Evolutionary conservation across 1,284 basidiomycete species (phyloP).

Genomic region (Ustilago shanxiensis): DNA sequence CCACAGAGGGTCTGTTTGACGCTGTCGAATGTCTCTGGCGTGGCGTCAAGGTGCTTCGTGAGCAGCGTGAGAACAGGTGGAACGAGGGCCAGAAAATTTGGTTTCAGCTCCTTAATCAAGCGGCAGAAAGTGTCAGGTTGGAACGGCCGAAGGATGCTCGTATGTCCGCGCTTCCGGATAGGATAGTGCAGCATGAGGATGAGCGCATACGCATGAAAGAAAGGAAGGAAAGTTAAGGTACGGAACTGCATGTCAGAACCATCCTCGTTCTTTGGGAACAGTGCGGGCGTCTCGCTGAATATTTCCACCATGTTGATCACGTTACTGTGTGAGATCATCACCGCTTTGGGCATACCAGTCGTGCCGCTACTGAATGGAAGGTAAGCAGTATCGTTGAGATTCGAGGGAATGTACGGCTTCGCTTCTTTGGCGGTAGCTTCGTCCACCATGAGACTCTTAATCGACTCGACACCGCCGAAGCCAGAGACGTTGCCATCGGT

Average conservation of each 20-base stretch:
- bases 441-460: slow-evolving; percentile 19
- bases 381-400: slow-evolving; percentile 30
- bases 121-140: slow-evolving; percentile 34
- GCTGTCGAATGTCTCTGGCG: slow-evolving; percentile 18
- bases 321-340: slow-evolving; percentile 50
- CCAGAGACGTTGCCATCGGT: slow-evolving; percentile 15
- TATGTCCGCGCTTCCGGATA: slow-evolving; percentile 21
- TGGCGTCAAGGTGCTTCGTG: slow-evolving; percentile 25
- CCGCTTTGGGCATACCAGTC: slow-evolving; percentile 49
- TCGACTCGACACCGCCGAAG: slow-evolving; percentile 24
- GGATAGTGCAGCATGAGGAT: slow-evolving; percentile 21
- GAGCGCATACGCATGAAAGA: slow-evolving; percentile 49
- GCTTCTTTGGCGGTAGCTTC: slow-evolving; percentile 13
- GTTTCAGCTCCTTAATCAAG: slow-evolving; percentile 24
- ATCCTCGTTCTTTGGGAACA: slow-evolving; percentile 15
- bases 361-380: slow-evolving; percentile 50
- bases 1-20: slow-evolving; percentile 27
- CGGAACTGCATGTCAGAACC: slow-evolving; percentile 15
- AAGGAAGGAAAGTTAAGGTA: slow-evolving; percentile 41
- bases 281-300: slow-evolving; percentile 12
- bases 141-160: slow-evolving; percentile 34
- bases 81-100: slow-evolving; percentile 31
- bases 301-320: slow-evolving; percentile 48
- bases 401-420: slow-evolving; percentile 14
- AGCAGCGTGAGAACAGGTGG: slow-evolving; percentile 43